Base-by-base conservation (phyloP, 495 filamentous ascomycete genomes). In the Podospora sp. region DNA sequence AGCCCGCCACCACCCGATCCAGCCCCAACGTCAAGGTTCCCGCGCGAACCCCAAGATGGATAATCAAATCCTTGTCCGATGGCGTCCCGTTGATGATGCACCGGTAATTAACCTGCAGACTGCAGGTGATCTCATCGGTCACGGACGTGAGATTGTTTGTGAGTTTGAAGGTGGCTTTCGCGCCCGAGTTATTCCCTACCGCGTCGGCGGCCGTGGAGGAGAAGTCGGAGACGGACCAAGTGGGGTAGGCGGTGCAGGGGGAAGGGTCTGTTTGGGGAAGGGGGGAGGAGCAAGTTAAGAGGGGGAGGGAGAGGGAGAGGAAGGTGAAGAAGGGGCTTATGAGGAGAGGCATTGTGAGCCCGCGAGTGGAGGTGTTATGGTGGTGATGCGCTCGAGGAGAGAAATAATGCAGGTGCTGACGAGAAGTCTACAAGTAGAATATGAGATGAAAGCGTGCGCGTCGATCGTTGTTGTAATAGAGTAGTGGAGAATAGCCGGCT, bases 21-120 rank as follows among this genome's bases (percentile, higher is more conserved):
- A 46, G 14, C 40, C 16, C 11, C 40, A 69, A 22, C 20, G 63
- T 66, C 58, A 69, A 29, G 27, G 51, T 56, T 14, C 63, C 63
- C 1, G 68, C 51, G 27, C 68, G 57, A 11, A 69, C 24, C 16
- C 25, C 68, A 1, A 69, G 49, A 58, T 66, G 33, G 6, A 69
- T 53, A 6, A 60, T 66, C 27, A 69, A 25, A 40, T 69, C 65
- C 51, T 63, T 51, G 55, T 73, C 71, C 40, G 55, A 71, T 20
- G 60, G 36, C 21, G 63, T 68, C 27, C 71, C 71, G 27, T 65
- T 46, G 8, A 73, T 65, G 20, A 70, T 66, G 55, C 71, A 73
- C 11, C 71, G 62, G 26, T 73, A 73, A 60, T 71, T 73, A 1
- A 70, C 69, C 63, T 73, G 71, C 65, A 73, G 25, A 16, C 29